phyloP scores from a whole-genome alignment of 495 filamentous ascomycete genomes.

The Astrothelium macrocarpum region DNA sequence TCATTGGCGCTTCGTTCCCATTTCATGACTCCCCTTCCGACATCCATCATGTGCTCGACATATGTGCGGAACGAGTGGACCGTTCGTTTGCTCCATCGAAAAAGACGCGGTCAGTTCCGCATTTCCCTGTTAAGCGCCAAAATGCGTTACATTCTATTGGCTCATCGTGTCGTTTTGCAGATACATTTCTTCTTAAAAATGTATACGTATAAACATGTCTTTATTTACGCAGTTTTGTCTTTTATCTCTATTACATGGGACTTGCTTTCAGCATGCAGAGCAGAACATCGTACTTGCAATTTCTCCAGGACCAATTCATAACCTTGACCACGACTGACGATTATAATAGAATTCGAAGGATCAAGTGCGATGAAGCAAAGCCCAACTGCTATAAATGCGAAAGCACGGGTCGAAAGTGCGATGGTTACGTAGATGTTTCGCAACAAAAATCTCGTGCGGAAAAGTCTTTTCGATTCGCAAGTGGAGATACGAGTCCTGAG shows the following conservation, averaged over 20 bases:
- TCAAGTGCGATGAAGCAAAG: conserved; percentile 13
- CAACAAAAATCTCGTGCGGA: neutral
- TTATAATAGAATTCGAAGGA: neutral
- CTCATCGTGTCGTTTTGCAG: too few species aligned
- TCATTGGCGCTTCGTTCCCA: neutral
- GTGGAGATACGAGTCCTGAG: neutral
- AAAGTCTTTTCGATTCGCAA: neutral
- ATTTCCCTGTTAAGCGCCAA: too few species aligned
- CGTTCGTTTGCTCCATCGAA: too few species aligned
- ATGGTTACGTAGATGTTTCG: conserved; percentile 1
- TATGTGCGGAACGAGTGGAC: too few species aligned
- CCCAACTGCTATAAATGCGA: conserved; percentile 4
- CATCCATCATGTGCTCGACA: neutral
- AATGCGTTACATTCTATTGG: too few species aligned
- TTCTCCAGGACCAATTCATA: neutral
- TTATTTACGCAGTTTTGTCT: too few species aligned
- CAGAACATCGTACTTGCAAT: neutral
- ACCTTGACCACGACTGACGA: neutral
- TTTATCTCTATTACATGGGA: too few species aligned
- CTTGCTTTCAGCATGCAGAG: neutral
- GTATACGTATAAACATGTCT: too few species aligned
- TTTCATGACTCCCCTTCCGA: neutral
- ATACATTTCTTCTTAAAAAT: too few species aligned
- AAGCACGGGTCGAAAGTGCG: conserved; percentile 8
- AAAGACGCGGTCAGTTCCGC: too few species aligned